A percentile compares a stretch with the other conserved stretches of the same genome.
Evolutionary conservation across 148 eudicot species (phyloP).

Genomic region (Rhododendron mucronatum): DNA sequence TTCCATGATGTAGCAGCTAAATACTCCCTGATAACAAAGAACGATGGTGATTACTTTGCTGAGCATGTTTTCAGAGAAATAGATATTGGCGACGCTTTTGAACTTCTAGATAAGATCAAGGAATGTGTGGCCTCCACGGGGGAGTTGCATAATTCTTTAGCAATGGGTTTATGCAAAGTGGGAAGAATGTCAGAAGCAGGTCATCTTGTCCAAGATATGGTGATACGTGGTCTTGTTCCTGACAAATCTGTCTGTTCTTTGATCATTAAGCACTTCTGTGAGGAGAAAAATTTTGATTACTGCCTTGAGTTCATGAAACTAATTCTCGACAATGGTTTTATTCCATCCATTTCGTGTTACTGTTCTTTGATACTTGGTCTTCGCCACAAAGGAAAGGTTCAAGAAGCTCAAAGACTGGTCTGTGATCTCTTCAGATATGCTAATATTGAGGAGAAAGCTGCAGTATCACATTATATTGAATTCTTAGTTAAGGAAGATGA

Average conservation of each 20-base stretch:
- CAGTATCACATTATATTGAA: conserved; percentile 15
- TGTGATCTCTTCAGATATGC: conserved; percentile 17
- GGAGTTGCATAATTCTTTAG: conserved; percentile 13
- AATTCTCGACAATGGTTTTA: conserved; percentile 10
- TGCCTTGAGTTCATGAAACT: conserved; percentile 14
- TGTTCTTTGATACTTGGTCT: conserved; percentile 18
- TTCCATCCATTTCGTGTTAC: conserved; percentile 9
- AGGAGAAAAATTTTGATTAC: conserved; percentile 8
- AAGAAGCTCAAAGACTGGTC: conserved; percentile 17
- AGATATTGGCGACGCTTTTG: conserved; percentile 6
- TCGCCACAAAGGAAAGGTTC: conserved; percentile 18
- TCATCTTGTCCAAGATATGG: conserved; percentile 19
- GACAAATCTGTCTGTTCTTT: conserved; percentile 13
- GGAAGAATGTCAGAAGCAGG: conserved; percentile 24
- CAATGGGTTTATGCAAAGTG: conserved; percentile 19
- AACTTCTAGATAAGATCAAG: conserved; percentile 8
- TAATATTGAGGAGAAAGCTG: conserved; percentile 22
- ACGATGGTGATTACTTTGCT: background rate
- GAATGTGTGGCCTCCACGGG: background rate
- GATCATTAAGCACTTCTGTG: conserved; percentile 14
- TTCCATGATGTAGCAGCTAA: conserved; percentile 1
- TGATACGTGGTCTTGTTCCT: conserved; percentile 15
- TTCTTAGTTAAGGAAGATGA: conserved; percentile 22
- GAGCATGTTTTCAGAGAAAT: conserved; percentile 8
- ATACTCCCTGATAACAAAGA: background rate